phyloP scores from a whole-genome alignment of 2,329 filamentous ascomycete species.

The Diaporthe aspalathi region DNA sequence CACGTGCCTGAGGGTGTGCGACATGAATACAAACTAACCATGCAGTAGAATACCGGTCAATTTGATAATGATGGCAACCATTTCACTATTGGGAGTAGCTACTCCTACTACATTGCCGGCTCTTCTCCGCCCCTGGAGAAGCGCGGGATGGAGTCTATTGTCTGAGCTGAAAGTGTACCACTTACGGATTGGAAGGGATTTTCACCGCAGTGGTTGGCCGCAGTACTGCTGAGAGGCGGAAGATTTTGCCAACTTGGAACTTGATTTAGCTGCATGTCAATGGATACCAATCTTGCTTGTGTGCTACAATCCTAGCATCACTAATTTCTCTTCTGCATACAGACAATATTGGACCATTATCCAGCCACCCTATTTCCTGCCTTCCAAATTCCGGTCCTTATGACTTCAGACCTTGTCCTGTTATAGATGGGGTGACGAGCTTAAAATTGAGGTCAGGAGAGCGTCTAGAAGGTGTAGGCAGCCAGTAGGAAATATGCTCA shows the following conservation, averaged over 20 bases:
- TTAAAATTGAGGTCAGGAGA: not conserved
- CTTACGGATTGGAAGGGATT: not conserved
- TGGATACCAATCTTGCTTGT: not conserved
- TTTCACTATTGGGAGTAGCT: constrained; percentile 36
- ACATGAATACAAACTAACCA: not conserved
- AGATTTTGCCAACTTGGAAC: not conserved
- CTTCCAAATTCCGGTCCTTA: not conserved
- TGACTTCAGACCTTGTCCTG: not conserved
- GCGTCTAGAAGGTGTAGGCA: not conserved
- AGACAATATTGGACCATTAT: not conserved
- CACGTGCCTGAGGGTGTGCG: constrained; percentile 1
- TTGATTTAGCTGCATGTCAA: constrained; percentile 3
- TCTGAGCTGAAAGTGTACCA: not conserved
- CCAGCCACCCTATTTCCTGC: not conserved
- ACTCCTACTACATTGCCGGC: constrained; percentile 35
- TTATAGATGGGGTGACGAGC: not conserved
- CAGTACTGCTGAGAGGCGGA: not conserved
- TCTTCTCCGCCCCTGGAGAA: constrained; percentile 17
- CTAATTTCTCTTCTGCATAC: not conserved
- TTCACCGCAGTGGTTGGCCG: not conserved
- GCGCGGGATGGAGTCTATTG: not conserved
- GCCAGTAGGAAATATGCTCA: not conserved
- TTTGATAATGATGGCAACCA: constrained; percentile 32
- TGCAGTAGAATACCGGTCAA: constrained; percentile 38
- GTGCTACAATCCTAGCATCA: not conserved